phyloP scores from a whole-genome alignment of 306 rosid genomes.

The Vigna angularis region DNA sequence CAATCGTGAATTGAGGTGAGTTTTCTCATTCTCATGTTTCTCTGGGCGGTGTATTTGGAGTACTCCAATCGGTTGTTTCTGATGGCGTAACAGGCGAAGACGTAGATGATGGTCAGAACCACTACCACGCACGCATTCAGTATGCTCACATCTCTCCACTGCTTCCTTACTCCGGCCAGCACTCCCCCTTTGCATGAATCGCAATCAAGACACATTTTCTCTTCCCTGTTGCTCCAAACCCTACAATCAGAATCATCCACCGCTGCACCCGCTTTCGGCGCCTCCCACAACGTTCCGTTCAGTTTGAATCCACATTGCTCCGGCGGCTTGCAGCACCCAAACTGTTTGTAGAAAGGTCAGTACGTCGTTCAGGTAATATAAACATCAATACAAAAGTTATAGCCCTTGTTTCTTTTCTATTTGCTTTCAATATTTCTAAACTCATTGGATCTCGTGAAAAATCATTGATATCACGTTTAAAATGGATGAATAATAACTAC shows the following conservation, averaged over 20 bases:
- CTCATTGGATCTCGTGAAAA: not conserved
- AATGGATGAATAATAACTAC: no score
- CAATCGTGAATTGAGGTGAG: not conserved
- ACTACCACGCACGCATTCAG: slow-evolving; percentile 49
- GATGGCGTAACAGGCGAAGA: slow-evolving; percentile 71
- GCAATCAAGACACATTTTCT: slow-evolving; percentile 56
- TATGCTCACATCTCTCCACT: slow-evolving; percentile 66
- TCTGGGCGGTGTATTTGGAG: slow-evolving; percentile 17
- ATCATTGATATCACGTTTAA: no score
- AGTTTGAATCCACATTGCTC: slow-evolving; percentile 58
- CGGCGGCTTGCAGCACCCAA: slow-evolving; percentile 88
- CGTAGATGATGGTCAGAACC: slow-evolving; percentile 53
- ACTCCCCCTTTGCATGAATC: slow-evolving; percentile 82
- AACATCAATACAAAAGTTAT: no score
- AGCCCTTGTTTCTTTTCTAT: not conserved
- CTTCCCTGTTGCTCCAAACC: slow-evolving; percentile 57
- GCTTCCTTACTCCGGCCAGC: slow-evolving; percentile 57
- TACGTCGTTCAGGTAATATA: not conserved
- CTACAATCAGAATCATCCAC: slow-evolving; percentile 56
- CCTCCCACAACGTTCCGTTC: slow-evolving; percentile 68
- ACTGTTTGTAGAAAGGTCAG: slow-evolving; percentile 20
- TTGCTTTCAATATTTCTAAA: not conserved
- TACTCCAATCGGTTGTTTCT: slow-evolving; percentile 46
- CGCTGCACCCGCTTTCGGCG: slow-evolving; percentile 35
- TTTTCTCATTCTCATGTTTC: not conserved